phyloP scores from a whole-genome alignment of 1,139 yeast genomes.

The Yamadazyma trypodendri region DNA sequence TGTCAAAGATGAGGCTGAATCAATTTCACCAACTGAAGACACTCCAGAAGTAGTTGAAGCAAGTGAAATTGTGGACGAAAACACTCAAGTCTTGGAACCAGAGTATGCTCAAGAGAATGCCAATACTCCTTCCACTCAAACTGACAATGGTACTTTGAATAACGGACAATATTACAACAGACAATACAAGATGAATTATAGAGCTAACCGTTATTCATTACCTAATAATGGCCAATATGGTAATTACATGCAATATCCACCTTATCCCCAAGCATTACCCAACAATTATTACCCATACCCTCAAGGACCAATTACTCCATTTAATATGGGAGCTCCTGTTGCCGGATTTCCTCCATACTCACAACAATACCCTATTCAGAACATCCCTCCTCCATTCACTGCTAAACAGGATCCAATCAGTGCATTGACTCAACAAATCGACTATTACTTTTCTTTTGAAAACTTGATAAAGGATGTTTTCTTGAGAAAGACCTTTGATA shows the following conservation, averaged over 20 bases:
- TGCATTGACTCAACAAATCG: slow-evolving; percentile 65
- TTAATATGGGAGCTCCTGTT: slow-evolving; percentile 6
- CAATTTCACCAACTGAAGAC: neutral
- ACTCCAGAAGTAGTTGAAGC: neutral
- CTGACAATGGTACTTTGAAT: slow-evolving; percentile 3
- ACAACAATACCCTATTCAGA: slow-evolving; percentile 15
- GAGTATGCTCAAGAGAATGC: neutral
- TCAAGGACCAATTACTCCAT: slow-evolving; percentile 7
- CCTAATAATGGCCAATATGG: slow-evolving; percentile 12
- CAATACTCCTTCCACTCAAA: neutral
- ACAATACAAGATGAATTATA: slow-evolving; percentile 16
- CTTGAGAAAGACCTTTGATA: slow-evolving; percentile 76
- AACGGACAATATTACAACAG: slow-evolving; percentile 13
- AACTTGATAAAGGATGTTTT: slow-evolving; percentile 80
- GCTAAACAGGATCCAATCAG: slow-evolving; percentile 48
- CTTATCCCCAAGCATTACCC: slow-evolving; percentile 16
- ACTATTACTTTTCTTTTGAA: slow-evolving; percentile 85
- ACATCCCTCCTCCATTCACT: slow-evolving; percentile 49
- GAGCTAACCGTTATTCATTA: slow-evolving; percentile 16
- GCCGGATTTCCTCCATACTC: slow-evolving; percentile 11
- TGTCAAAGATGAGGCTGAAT: neutral
- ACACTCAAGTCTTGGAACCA: neutral
- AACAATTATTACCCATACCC: slow-evolving; percentile 13
- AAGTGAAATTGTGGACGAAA: neutral
- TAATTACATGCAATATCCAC: slow-evolving; percentile 14